A percentile compares a stretch with the other conserved stretches of the same genome.
Evolutionary conservation across 148 eudicot genomes (phyloP).

Genomic region (Suaeda aralocaspica): DNA sequence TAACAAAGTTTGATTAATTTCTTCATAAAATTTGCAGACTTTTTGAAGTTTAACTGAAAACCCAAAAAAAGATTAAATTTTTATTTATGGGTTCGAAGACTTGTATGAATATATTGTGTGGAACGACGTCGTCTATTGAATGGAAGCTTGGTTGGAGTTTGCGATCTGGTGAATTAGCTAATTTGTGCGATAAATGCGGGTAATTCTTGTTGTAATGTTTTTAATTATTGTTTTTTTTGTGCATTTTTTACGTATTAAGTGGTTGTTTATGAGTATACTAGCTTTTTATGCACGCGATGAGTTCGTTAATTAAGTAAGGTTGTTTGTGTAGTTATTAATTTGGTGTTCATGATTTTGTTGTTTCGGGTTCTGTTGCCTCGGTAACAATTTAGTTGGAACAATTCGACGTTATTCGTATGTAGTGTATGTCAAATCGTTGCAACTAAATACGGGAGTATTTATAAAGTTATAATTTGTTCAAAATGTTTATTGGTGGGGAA

Average conservation of each 20-base stretch:
- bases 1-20: constrained; percentile 16
- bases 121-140: constrained; percentile 46
- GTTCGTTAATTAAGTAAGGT: no score
- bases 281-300: no score
- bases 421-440: no score
- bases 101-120: constrained; percentile 78
- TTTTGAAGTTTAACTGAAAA: not conserved
- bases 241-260: no score
- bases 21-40: constrained; percentile 20
- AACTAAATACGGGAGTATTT: no score
- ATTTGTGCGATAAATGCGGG: constrained; percentile 89
- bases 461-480: no score
- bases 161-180: constrained; percentile 77
- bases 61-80: not conserved
- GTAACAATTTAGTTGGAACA: no score
- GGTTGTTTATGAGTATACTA: no score
- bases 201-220: constrained; percentile 22
- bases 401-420: no score
- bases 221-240: not conserved
- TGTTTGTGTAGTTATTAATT: not conserved
- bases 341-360: not conserved
- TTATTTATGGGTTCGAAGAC: constrained; percentile 34
- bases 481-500: not conserved
- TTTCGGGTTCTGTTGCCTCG: not conserved
- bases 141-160: constrained; percentile 82